Conservation (phyloP, 2,329 filamentous ascomycete species). For the Aspergillus calidoustus region DNA sequence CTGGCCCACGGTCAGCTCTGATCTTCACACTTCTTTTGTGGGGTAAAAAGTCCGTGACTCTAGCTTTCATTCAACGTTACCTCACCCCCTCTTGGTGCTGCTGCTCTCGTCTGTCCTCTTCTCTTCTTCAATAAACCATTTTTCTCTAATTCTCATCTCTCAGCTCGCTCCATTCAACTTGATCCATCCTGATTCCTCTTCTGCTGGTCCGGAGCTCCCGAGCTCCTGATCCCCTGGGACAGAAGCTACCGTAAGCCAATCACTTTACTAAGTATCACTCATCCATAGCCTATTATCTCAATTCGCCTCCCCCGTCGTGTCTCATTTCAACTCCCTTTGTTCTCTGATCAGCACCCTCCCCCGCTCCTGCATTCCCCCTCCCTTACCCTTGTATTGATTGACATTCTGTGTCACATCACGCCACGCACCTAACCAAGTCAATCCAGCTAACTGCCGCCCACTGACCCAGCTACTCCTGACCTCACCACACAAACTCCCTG, state of each 20-base stretch:
- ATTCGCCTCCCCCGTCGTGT: slow-evolving; percentile 7
- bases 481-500: neutral
- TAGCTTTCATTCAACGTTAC: neutral
- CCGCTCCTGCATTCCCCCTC: slow-evolving; percentile 1
- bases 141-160: neutral
- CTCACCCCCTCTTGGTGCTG: neutral
- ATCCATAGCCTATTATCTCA: neutral
- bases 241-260: slow-evolving; percentile 6
- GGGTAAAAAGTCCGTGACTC: slow-evolving; percentile 22
- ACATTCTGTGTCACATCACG: slow-evolving; percentile 11
- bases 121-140: slow-evolving; percentile 4
- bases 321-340: slow-evolving; percentile 1
- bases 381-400: slow-evolving; percentile 1
- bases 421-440: slow-evolving; percentile 5
- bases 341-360: neutral
- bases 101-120: slow-evolving; percentile 3
- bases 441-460: slow-evolving; percentile 3
- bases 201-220: neutral
- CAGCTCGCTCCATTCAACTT: neutral
- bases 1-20: slow-evolving; percentile 29
- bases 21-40: slow-evolving; percentile 19
- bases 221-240: neutral
- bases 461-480: neutral
- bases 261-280: neutral
- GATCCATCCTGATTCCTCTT: neutral